Evolutionary conservation across 2,329 filamentous ascomycete species (phyloP).

Genomic region (Hypomyces rosellus): DNA sequence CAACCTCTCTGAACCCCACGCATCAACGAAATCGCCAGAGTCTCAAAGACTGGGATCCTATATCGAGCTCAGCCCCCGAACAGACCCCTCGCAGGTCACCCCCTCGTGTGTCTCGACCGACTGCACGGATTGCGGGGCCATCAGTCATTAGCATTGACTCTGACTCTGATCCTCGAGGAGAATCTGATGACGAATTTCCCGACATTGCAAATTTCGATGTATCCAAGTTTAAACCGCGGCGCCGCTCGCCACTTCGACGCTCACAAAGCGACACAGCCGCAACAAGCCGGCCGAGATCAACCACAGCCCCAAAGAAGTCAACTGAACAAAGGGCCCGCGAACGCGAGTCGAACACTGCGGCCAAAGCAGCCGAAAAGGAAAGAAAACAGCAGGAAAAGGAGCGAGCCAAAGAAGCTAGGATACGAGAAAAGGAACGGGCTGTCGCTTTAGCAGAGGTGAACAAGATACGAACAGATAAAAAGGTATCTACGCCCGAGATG

Average conservation of each 20-base stretch:
- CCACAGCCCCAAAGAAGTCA: conserved; percentile 22
- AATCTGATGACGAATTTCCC: conserved; percentile 43
- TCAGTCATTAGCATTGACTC: conserved; percentile 30
- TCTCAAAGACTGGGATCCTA: conserved; percentile 34
- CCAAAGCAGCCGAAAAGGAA: conserved; percentile 49
- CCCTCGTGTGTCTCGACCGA: conserved; percentile 5
- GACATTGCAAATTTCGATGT: conserved; percentile 38
- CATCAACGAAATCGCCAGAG: background rate
- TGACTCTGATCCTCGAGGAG: conserved; percentile 23
- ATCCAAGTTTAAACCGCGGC: conserved; percentile 18
- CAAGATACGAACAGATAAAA: conserved; percentile 66
- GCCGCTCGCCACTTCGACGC: conserved; percentile 21
- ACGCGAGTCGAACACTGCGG: conserved; percentile 39
- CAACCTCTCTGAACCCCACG: background rate
- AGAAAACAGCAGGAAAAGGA: conserved; percentile 52
- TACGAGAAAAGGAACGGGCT: conserved; percentile 55
- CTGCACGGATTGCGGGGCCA: conserved; percentile 6
- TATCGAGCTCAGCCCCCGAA: conserved; percentile 48
- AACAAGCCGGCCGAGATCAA: conserved; percentile 14
- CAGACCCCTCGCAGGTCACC: conserved; percentile 16
- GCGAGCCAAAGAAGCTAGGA: conserved; percentile 54
- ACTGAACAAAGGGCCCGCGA: conserved; percentile 34
- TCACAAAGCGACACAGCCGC: conserved; percentile 26
- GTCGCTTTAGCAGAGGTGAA: conserved; percentile 67
- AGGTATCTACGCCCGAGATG: conserved; percentile 69